phyloP scores from a whole-genome alignment of 1,139 yeast genomes.

The Geotrichum reessii region DNA sequence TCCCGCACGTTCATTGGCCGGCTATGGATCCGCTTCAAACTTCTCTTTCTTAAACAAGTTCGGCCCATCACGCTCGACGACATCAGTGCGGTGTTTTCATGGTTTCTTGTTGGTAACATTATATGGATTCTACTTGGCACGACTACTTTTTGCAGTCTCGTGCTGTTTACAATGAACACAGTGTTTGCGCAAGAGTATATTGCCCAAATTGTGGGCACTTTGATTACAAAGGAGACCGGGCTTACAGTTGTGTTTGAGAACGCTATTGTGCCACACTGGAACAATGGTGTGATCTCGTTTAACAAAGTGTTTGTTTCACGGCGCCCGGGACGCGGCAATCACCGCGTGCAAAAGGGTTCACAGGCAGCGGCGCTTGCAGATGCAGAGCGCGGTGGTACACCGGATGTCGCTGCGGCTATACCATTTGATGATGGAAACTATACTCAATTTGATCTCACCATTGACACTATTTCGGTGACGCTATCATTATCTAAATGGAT shows the following conservation, averaged over 20 bases:
- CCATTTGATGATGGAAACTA: constrained; percentile 81
- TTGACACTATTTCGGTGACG: constrained; percentile 78
- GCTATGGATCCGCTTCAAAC: constrained; percentile 54
- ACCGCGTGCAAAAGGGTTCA: constrained; percentile 55
- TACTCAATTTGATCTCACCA: constrained; percentile 87
- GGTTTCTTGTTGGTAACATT: constrained; percentile 85
- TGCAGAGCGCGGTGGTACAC: constrained; percentile 22
- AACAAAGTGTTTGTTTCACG: constrained; percentile 81
- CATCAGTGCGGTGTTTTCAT: constrained; percentile 79
- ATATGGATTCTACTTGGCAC: constrained; percentile 75
- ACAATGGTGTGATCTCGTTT: constrained; percentile 77
- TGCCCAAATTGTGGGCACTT: constrained; percentile 73
- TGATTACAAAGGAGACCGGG: constrained; percentile 80
- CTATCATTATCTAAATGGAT: constrained; percentile 82
- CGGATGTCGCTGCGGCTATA: constrained; percentile 24
- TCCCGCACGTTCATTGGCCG: constrained; percentile 50
- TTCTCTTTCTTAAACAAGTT: constrained; percentile 59
- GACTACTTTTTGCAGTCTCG: constrained; percentile 77
- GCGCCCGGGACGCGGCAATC: constrained; percentile 52
- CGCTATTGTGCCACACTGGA: constrained; percentile 95
- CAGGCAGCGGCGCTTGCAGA: constrained; percentile 58
- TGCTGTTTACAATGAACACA: constrained; percentile 74
- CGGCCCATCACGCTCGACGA: constrained; percentile 85
- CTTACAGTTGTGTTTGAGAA: constrained; percentile 82
- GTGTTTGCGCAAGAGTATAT: constrained; percentile 86